Percentiles rank a stretch among this genome's conserved stretches.
Conservation (phyloP, 1,284 basidiomycete genomes). For the Cerioporus squamosus region DNA sequence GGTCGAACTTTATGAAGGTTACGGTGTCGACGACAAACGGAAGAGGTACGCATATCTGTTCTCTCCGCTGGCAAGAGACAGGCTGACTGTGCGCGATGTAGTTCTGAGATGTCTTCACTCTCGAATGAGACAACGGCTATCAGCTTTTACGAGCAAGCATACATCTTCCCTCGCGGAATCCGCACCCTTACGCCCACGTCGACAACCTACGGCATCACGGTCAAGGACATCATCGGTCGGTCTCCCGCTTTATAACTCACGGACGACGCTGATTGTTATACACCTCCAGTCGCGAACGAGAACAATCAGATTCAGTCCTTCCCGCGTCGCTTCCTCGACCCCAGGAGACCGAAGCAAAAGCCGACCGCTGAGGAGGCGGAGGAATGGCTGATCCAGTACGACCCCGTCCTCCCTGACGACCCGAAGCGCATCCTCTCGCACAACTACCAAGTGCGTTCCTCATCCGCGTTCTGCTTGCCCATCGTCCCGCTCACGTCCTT, state of each 20-base stretch:
- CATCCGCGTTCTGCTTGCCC: background rate
- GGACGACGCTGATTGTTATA: background rate
- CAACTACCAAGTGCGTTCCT: conserved; percentile 63
- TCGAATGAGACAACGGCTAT: conserved; percentile 56
- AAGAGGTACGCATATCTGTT: conserved; percentile 56
- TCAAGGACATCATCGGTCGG: conserved; percentile 85
- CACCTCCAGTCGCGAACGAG: conserved; percentile 69
- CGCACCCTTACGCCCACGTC: conserved; percentile 75
- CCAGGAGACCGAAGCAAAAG: conserved; percentile 82
- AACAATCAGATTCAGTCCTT: conserved; percentile 79
- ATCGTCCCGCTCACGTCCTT: background rate
- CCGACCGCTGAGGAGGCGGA: conserved; percentile 81
- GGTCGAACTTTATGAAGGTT: conserved; percentile 88
- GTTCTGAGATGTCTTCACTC: conserved; percentile 77
- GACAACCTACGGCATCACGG: conserved; percentile 88
- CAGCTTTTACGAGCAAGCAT: conserved; percentile 72
- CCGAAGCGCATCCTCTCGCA: conserved; percentile 81
- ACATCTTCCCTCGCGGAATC: conserved; percentile 71
- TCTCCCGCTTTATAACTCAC: conserved; percentile 12
- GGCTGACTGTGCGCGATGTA: conserved; percentile 35
- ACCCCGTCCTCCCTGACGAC: conserved; percentile 77
- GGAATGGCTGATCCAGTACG: conserved; percentile 87
- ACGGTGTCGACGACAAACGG: conserved; percentile 64
- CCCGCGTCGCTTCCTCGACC: conserved; percentile 80
- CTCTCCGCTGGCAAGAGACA: background rate